Evolutionary conservation across 1,284 basidiomycete species (phyloP).

Genomic region (Wallemia hederae): DNA sequence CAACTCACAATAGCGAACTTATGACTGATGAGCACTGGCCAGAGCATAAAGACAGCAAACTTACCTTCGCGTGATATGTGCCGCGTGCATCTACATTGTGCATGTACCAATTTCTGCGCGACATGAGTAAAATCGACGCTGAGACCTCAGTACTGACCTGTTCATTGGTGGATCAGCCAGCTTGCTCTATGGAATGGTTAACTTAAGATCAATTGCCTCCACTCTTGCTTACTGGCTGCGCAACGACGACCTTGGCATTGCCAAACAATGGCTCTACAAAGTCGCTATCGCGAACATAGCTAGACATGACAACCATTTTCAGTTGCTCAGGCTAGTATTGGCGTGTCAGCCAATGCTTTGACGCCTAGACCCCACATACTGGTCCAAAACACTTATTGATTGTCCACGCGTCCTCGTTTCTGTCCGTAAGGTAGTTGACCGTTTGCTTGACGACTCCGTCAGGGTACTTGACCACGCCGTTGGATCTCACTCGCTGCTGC

Average conservation of each 20-base stretch:
- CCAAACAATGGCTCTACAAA: neutral
- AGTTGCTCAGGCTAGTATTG: neutral
- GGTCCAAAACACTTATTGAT: neutral
- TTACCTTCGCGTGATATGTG: neutral
- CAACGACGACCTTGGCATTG: neutral
- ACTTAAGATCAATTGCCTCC: no score
- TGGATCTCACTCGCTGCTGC: neutral
- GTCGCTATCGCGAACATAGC: neutral
- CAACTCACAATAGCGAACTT: neutral
- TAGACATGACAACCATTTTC: neutral
- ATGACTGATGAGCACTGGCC: no score
- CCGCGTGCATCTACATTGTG: neutral
- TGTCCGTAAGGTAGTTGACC: neutral
- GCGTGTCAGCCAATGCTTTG: neutral
- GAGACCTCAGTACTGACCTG: no score
- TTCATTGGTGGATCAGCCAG: no score
- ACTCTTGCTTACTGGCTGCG: neutral
- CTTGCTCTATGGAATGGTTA: no score
- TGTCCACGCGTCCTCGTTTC: neutral
- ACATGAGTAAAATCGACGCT: neutral
- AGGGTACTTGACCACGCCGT: neutral
- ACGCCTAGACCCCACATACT: neutral
- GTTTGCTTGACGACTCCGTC: neutral
- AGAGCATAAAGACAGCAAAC: neutral
- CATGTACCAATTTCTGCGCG: neutral